Evolutionary conservation across 1,284 basidiomycete species (phyloP).

Genomic region (Inonotus hispidus): DNA sequence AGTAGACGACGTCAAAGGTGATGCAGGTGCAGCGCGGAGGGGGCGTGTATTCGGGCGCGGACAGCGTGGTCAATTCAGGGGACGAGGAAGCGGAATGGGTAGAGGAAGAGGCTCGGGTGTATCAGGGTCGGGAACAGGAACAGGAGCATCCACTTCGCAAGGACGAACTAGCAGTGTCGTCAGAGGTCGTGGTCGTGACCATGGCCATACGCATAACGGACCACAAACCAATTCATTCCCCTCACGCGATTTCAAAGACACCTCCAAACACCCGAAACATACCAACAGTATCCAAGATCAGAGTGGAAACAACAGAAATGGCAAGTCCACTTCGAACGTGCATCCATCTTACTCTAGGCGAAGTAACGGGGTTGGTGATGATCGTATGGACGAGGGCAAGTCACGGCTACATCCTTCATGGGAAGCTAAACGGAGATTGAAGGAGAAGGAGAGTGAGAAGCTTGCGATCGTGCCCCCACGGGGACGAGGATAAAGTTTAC

Average conservation of each 20-base stretch:
- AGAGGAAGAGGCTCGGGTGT: conserved; percentile 15
- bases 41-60: not conserved
- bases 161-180: not conserved
- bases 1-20: conserved; percentile 22
- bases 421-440: conserved; percentile 82
- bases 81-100: conserved; percentile 17
- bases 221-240: not conserved
- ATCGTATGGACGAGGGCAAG: conserved; percentile 29
- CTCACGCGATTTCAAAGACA: not conserved
- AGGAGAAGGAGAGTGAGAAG: conserved; percentile 50
- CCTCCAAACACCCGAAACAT: not conserved
- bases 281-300: not conserved
- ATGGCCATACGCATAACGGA: not conserved
- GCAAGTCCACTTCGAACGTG: conserved; percentile 6
- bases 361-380: not conserved
- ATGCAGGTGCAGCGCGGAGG: not conserved
- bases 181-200: not conserved
- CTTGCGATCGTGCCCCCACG: conserved; percentile 48
- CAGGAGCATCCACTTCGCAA: not conserved
- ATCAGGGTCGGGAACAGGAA: not conserved
- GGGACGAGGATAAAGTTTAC: conserved; percentile 65
- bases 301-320: not conserved
- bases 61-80: conserved; percentile 10
- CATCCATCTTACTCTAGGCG: not conserved
- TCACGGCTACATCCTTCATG: conserved; percentile 87